Base-by-base conservation (phyloP, 495 filamentous ascomycete species). In the Hypoxylon cercidicola region DNA sequence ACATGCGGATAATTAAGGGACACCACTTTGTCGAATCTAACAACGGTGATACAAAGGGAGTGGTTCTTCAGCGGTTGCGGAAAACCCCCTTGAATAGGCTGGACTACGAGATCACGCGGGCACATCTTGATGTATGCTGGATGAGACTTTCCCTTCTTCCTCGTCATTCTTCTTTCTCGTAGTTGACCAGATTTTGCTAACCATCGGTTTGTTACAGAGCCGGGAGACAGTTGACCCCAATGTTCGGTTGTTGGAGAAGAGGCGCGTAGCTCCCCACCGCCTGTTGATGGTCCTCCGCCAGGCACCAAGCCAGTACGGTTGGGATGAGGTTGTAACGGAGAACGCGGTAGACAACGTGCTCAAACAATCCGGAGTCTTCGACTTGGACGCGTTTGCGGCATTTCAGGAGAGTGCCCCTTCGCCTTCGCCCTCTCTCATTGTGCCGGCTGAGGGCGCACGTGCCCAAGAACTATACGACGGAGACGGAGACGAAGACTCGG, bases 71-170 rank as follows among this genome's bases (percentile, higher is more conserved):
- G 13, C 37, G 32, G 1, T 4, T 40, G 23, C 35, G 35, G 13
- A 2, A 1, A 1, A 40, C 1, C 13, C 15, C 37, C 9, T 43
- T 40, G 12, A 43, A 13, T 4, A 10, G 51, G 40, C 1, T 54
- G 8, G 51, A 54, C 51, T 54, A 44, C n/a, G 51, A 54, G 15
- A 21, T 21, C 25, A 41, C 35, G 7, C 37, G 13, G 8, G 37
- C 51, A 12, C 51, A 54, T 16, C 15, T 40, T 9, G 37, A 40
- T 1, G 37, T 40, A 40, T 15, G 37, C 9, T 2, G 9, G 15
- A 40, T 40, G 15, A 2, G 15, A 15, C 37, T 15, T 3, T 25
- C 5, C 5, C 23, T 25, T 25, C 23, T 25, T 25, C 23, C 23
- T 25, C 23, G 23, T 25, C 23, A 2, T 25, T 5, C 23, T 9